Base-by-base conservation (phyloP, 345 rosid genomes). In the Salix viminalis region DNA sequence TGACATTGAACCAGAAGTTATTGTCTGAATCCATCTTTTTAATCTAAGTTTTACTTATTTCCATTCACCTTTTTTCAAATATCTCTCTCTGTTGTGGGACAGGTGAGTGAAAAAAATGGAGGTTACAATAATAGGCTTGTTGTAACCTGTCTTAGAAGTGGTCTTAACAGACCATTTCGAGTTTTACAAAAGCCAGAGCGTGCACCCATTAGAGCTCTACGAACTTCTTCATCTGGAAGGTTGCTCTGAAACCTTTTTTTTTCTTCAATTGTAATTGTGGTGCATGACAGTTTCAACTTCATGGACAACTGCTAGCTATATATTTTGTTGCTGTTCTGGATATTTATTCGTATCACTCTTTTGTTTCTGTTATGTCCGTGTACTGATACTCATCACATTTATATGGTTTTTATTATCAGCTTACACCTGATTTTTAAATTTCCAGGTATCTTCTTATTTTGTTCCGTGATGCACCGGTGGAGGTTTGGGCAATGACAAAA, bases 191-290 rank as follows among this genome's bases (percentile, higher is more conserved):
- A 93, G 88, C 98, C 99, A 82, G 98, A 96, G 76, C 94, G 97
- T 52, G 90, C 98, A 52, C 97, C 97, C 54, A 88, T 91, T 80
- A 90, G 99, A 90, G 99, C 97, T 83, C 82, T 96, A 71, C 88
- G 98, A 85, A 79, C 98, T 78, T 96, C 98, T 75, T 93, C 98
- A 71, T 96, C 99, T n/a, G 97, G 98, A 89, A 96, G 99, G 98
- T 95, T 84, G 30, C 71, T 72, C 71, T 56, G 70, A 39, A 39
- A 36, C 36, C 80, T 50, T n/a, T 58, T n/a, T n/a, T 79, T 75
- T 67, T 71, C 24, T 1, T 82, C 36, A 6, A 46, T 14, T 15
- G 42, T 72, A 36, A 74, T 11, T 73, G 42, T 58, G 65, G 37
- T 11, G 23, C 58, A 18, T 61, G 68, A 60, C 23, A 44, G 50